phyloP scores from a whole-genome alignment of 148 eudicot species.

The Fagopyrum tataricum region DNA sequence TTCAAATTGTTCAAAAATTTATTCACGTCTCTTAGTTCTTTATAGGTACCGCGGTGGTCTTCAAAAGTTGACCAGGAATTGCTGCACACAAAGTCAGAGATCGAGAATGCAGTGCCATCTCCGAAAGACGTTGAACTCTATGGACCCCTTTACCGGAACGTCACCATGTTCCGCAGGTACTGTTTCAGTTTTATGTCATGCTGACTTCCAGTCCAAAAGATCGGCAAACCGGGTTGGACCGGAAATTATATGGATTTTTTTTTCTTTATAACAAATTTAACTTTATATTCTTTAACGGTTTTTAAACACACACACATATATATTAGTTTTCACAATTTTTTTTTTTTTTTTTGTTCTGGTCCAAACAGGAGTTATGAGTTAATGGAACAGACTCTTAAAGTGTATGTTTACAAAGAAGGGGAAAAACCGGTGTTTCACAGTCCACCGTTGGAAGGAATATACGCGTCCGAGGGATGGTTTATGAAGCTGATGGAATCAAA shows the following conservation, averaged over 20 bases:
- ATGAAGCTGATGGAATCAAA: conserved; percentile 58
- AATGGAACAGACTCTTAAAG: conserved; percentile 64
- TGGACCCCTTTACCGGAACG: conserved; percentile 49
- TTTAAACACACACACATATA: too few species aligned
- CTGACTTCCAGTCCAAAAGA: not conserved
- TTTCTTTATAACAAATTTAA: too few species aligned
- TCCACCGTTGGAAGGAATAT: conserved; percentile 59
- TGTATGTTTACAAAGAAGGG: conserved; percentile 62
- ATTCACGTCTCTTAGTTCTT: not conserved
- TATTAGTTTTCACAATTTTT: too few species aligned
- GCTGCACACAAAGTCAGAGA: conserved; percentile 34
- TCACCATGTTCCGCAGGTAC: conserved; percentile 53
- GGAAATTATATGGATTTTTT: too few species aligned
- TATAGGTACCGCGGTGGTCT: conserved; percentile 38
- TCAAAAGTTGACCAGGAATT: conserved; percentile 35
- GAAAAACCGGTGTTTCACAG: conserved; percentile 51
- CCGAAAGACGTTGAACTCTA: conserved; percentile 32
- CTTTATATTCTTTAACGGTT: not conserved
- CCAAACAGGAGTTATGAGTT: conserved; percentile 53
- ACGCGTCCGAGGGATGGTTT: conserved; percentile 82
- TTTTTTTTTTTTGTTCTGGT: not conserved
- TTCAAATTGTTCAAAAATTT: not conserved
- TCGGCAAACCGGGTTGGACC: too few species aligned
- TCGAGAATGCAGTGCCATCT: conserved; percentile 36
- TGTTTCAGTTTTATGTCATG: not conserved